Evolutionary conservation across 2,329 filamentous ascomycete species (phyloP).

Genomic region (Arthroderma uncinatum): DNA sequence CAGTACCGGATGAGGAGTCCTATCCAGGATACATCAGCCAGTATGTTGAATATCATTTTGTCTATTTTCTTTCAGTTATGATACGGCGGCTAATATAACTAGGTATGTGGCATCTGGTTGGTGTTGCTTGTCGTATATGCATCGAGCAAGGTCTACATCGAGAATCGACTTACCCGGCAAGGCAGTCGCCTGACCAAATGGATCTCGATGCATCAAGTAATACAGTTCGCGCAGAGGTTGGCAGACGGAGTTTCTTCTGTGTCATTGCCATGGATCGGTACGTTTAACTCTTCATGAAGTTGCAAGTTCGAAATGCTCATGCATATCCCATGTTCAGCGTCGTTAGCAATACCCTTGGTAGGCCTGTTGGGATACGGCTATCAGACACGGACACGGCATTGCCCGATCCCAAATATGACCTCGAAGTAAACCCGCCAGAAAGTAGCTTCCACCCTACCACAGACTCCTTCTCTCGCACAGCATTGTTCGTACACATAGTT

Average conservation of each 20-base stretch:
- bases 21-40: constrained; percentile 29
- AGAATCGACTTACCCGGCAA: constrained; percentile 25
- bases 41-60: constrained; percentile 9
- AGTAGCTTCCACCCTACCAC: constrained; percentile 11
- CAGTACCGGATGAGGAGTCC: constrained; percentile 36
- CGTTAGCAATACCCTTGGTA: constrained; percentile 29
- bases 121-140: constrained; percentile 33
- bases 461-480: constrained; percentile 14
- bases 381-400: constrained; percentile 35
- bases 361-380: constrained; percentile 32
- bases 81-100: neutral
- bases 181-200: constrained; percentile 10
- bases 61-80: neutral
- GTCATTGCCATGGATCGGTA: constrained; percentile 32
- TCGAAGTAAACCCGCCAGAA: constrained; percentile 11
- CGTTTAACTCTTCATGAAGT: constrained; percentile 5
- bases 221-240: constrained; percentile 21
- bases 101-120: constrained; percentile 37
- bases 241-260: constrained; percentile 36
- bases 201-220: neutral
- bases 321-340: constrained; percentile 4
- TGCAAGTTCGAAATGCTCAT: constrained; percentile 2
- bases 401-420: constrained; percentile 20
- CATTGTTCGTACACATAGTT: constrained; percentile 33
- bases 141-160: constrained; percentile 35